Evolutionary conservation across 1,284 basidiomycete genomes (phyloP), one percentile per base, ranked within the genome.

Genomic region (Hemileccinum hortonii): DNA sequence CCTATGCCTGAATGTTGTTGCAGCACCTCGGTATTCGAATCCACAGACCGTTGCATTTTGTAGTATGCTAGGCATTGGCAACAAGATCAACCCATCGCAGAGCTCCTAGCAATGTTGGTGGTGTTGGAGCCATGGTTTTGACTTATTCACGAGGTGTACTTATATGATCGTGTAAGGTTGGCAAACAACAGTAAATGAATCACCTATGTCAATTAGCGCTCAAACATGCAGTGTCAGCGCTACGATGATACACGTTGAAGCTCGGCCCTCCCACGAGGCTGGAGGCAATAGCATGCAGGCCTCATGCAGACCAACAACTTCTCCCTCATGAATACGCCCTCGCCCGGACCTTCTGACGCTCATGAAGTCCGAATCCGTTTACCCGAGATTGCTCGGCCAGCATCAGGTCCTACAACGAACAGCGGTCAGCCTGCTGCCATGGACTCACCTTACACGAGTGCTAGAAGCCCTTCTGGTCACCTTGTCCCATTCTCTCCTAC

Each of bases 31-130:
- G 26, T 67, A 92, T 69, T 85, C 86, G 6, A 98, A 97, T 64
- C 90, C 92, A 10, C 96, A 98, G 65, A 99, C 95, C 0, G 84
- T 84, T 50, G 87, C 92, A 2, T 89, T 98, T 59, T 93, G 92
- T 61, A 70, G 74, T 24, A 83, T 97, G 77, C 66, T 98, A 26
- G 80, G 82, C 4, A 80, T 99, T 30, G 78, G 83, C 57, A 95
- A 97, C 70, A 86, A 83, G 64, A 83, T 96, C 55, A 92, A 94
- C 61, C 67, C 62, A 11, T 55, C 63, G 10, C 37, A 53, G 4
- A 52, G 44, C 26, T n/a, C 35, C 15, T 52, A 52, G 30, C 9
- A 16, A n/a, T n/a, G n/a, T 26, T 41, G n/a, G 21, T 39, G 22
- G 3, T 33, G 22, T 30, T n/a, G n/a, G 40, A 8, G 22, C 14